Base-by-base conservation (phyloP, 768 basidiomycete species). In the Trichaptum fuscoviolaceum region DNA sequence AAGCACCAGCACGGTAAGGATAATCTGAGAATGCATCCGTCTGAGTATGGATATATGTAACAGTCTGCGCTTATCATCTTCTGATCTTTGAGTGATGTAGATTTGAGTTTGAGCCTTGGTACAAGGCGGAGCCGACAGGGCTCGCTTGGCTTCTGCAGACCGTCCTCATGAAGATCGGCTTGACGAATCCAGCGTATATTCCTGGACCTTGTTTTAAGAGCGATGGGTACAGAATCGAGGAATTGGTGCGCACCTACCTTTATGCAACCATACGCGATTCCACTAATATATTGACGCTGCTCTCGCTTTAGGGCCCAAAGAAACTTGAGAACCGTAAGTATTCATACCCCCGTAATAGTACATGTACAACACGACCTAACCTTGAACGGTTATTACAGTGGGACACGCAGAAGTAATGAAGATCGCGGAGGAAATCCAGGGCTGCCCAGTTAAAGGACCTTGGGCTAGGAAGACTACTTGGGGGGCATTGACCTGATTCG, bases 21-120 rank as follows among this genome's bases (percentile, higher is more conserved):
- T n/a, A 72, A 73, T 61, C 75, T 76, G 35, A 70, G 77, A 20
- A 69, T 81, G 63, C 67, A 77, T 67, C 80, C 81, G 2, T 75
- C 66, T 0, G 77, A 72, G 79, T 81, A 35, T 23, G 18, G 57
- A 23, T 1, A 57, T 34, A 23, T 1, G 36, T 34, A 27, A 12
- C 35, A 59, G 6, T 35, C 35, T 25, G 66, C 7, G 52, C 58
- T 35, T 12, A n/a, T 59, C 24, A 35, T 17, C 65, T 79, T 58
- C 26, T 34, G 30, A 34, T 18, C 20, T 36, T 63, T n/a, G 64
- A 52, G 42, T 52, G n/a, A n/a, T n/a, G 10, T 20, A 62, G 79
- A 68, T 81, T 67, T 64, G 70, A 75, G 26, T 71, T 76, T 5
- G 73, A 72, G 63, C 83, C 83, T 23, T 84, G 83, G 83, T 85